Percentiles rank a stretch among this genome's conserved stretches.
phyloP scores from a whole-genome alignment of 2,329 filamentous ascomycete genomes.

The Alternaria solani region DNA sequence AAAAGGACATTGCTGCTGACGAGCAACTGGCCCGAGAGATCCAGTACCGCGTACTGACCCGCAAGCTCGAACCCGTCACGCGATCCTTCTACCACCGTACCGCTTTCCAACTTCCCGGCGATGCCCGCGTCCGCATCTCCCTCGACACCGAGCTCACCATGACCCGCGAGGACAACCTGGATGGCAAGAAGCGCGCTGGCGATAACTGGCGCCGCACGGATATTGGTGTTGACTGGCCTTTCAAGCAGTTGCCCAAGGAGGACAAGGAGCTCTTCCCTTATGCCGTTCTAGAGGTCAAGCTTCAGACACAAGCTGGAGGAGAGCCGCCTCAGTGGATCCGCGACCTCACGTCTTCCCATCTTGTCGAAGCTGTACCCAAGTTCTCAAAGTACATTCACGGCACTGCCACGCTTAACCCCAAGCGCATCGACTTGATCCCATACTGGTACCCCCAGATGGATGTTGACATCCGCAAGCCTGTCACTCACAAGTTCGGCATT shows the following conservation, averaged over 20 bases:
- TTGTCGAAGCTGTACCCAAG: conserved; percentile 98
- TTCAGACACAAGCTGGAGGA: conserved; percentile 94
- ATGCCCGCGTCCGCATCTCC: conserved; percentile 94
- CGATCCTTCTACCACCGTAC: conserved; percentile 98
- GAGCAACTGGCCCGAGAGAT: conserved; percentile 90
- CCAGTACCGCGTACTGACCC: conserved; percentile 89
- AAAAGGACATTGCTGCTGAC: conserved; percentile 89
- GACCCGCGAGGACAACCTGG: conserved; percentile 93
- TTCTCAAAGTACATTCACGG: conserved; percentile 99
- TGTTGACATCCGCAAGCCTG: conserved; percentile 93
- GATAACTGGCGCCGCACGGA: conserved; percentile 97
- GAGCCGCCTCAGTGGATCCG: conserved; percentile 97
- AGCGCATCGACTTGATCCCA: conserved; percentile 86
- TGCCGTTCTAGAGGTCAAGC: conserved; percentile 93
- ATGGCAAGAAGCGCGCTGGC: conserved; percentile 77
- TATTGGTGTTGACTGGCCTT: conserved; percentile 95
- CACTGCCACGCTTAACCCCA: conserved; percentile 84
- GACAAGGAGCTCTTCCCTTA: conserved; percentile 95
- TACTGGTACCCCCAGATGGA: conserved; percentile 99
- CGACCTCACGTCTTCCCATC: conserved; percentile 88
- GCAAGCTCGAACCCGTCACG: conserved; percentile 86
- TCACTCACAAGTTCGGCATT: conserved; percentile 89
- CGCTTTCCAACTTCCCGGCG: conserved; percentile 95
- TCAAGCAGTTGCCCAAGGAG: conserved; percentile 82
- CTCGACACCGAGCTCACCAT: conserved; percentile 96